Evolutionary conservation across 192 early-diverging fungal species (phyloP).

Genomic region (Chytriomyces sp.): DNA sequence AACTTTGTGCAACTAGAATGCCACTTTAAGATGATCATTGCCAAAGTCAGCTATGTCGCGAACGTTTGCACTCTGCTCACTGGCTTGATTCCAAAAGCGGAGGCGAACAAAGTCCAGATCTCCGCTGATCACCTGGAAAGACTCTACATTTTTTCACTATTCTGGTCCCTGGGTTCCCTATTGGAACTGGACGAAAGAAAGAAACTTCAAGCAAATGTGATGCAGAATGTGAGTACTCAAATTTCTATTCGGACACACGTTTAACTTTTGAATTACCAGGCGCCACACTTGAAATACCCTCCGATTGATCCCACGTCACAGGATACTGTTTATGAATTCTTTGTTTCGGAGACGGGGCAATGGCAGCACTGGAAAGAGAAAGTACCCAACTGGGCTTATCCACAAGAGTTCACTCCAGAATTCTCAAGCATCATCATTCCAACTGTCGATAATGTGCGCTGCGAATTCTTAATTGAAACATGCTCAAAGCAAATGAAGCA

Average conservation of each 20-base stretch:
- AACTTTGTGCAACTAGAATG: constrained; percentile 51
- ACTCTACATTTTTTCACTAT: constrained; percentile 61
- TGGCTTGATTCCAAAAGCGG: constrained; percentile 62
- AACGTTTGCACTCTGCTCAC: constrained; percentile 56
- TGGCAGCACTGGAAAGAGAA: constrained; percentile 66
- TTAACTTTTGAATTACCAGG: constrained; percentile 38
- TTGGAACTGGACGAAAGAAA: constrained; percentile 68
- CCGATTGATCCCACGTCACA: constrained; percentile 51
- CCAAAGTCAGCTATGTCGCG: constrained; percentile 51
- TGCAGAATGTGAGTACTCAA: constrained; percentile 31
- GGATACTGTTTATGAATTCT: constrained; percentile 67
- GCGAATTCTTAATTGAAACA: constrained; percentile 64
- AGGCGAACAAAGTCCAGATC: constrained; percentile 57
- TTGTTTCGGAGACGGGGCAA: constrained; percentile 59
- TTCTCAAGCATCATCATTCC: constrained; percentile 69
- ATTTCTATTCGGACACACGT: constrained; percentile 43
- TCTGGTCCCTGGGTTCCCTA: constrained; percentile 61
- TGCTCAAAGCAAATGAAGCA: constrained; percentile 57
- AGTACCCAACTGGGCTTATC: constrained; percentile 58
- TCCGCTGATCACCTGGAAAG: constrained; percentile 54
- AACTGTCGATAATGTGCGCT: constrained; percentile 64
- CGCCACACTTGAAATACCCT: constrained; percentile 59
- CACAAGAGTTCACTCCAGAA: constrained; percentile 59
- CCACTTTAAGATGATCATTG: constrained; percentile 64
- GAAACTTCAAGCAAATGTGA: constrained; percentile 51